Conservation (phyloP, 2,329 filamentous ascomycete genomes). For the Cladosporium sp. region DNA sequence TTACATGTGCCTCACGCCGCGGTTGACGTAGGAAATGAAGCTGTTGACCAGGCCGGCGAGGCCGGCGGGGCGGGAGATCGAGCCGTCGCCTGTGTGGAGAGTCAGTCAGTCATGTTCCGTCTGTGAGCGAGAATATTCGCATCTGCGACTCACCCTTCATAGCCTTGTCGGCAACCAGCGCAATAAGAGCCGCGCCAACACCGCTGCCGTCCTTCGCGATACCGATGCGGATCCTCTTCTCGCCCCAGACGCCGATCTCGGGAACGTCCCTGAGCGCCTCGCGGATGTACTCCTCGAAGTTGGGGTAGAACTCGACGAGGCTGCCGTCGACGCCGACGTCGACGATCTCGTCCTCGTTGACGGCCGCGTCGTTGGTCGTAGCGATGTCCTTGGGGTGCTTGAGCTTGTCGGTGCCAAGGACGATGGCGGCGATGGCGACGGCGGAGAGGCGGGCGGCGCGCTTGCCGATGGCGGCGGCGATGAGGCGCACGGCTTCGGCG, state of each 20-base stretch:
- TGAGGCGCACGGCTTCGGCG: slow-evolving; percentile 76
- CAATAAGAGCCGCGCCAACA: slow-evolving; percentile 92
- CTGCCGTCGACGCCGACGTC: slow-evolving; percentile 94
- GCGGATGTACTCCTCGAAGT: slow-evolving; percentile 81
- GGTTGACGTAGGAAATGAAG: slow-evolving; percentile 17
- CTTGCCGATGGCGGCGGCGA: slow-evolving; percentile 77
- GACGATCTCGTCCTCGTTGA: slow-evolving; percentile 59
- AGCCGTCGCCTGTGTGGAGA: not conserved
- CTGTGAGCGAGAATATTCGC: not conserved
- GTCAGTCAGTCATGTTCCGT: not conserved
- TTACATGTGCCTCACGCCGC: slow-evolving; percentile 15
- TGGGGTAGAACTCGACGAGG: slow-evolving; percentile 91
- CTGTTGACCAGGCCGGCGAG: slow-evolving; percentile 8
- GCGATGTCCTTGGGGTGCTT: slow-evolving; percentile 31
- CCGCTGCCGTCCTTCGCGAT: slow-evolving; percentile 96
- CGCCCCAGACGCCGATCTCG: slow-evolving; percentile 69
- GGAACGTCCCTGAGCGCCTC: slow-evolving; percentile 72
- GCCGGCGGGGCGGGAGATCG: not conserved
- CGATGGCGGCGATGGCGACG: slow-evolving; percentile 77
- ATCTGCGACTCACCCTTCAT: slow-evolving; percentile 17
- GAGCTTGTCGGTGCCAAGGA: slow-evolving; percentile 73
- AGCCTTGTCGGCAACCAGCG: slow-evolving; percentile 69
- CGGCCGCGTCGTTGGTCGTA: slow-evolving; percentile 23
- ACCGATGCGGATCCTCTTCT: slow-evolving; percentile 83
- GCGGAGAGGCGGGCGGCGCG: slow-evolving; percentile 83